Evolutionary conservation across 768 basidiomycete genomes (phyloP), one percentile per base, ranked within the genome.

Genomic region (Termitomyces sp.): DNA sequence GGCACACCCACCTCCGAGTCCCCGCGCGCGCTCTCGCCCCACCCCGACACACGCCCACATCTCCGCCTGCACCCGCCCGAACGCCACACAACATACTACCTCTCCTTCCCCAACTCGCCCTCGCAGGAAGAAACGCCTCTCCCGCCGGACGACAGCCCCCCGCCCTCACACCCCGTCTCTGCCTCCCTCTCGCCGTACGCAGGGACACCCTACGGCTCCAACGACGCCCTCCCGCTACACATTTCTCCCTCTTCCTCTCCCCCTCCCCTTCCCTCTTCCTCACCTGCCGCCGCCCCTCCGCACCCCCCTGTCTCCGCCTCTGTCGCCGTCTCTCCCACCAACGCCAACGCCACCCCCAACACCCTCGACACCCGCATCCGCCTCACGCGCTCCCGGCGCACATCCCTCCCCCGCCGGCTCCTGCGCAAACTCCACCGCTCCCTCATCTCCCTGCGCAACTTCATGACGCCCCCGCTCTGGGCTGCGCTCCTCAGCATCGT

Each of bases 391-490:
- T 16, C 11, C 12, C 46, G 24, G 16, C 57, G 22, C 32, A 35
- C 53, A 46, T 42, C 58, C 46, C 13, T 22, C 33, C 58, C 36
- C 48, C 66, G 55, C 42, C 71, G 49, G 69, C 71, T 20, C 71
- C 72, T 22, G 18, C 50, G 68, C 6, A 61, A 67, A 44, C 69
- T 76, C 8, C 60, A 63, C 11, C 68, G 70, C 13, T n/a, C 65
- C 24, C 79, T 79, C 73, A 69, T 70, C 7, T 72, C 75, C 7
- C 73, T 89, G 66, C 83, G 83, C 69, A 80, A 81, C 22, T 93
- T 94, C 74, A 92, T 97, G 89, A 96, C 95, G 0, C 90, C 88
- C 0, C 94, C 95, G 0, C 83, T 96, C 44, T 89, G 91, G 81
- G 90, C 92, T 0, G 88, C 93, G 2, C 68, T 92, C 20, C 72